Evolutionary conservation across 2,329 filamentous ascomycete genomes (phyloP), one percentile per base, ranked within the genome.

Genomic region (Penicillium thymicola): DNA sequence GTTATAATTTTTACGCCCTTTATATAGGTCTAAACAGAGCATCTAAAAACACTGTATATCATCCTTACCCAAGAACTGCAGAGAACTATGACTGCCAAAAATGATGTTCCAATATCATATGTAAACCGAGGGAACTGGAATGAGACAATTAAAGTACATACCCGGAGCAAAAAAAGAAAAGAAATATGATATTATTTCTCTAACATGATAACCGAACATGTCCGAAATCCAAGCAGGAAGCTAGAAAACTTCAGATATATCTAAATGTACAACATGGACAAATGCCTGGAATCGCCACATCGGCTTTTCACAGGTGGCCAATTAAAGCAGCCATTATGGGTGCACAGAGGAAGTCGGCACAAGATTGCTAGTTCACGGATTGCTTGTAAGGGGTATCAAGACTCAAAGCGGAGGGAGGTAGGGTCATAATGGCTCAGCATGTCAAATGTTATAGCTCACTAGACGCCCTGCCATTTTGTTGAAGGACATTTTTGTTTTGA

Each of bases 401-500:
- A 37, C 37, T 48, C 48, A 49, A 48, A 40, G 40, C 25, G 42
- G 28, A 41, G 48, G 38, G 37, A 34, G 13, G 34, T 43, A 43
- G 30, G n/a, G 46, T 40, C 38, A 44, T 18, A 45, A 34, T 25
- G 11, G 13, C 18, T 36, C 14, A 7, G 7, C 14, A 8, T 21
- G 13, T 25, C 21, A 48, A 48, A 27, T 18, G 28, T 59, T 46
- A 61, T 59, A 58, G 56, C 30, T 59, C 59, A 47, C 57, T 58
- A 25, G 53, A 52, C 14, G 54, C 38, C 30, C 60, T 46, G 49
- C 61, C 60, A 52, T 61, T 55, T 51, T 57, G 42, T 27, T 58
- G 60, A 42, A 58, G 41, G 27, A 50, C 51, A 52, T 45, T 51
- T 40, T 36, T 52, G 40, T 56, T 60, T 58, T 62, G 49, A 38